Evolutionary conservation across 2,329 filamentous ascomycete species (phyloP).

Genomic region (Colletotrichum tropicale): DNA sequence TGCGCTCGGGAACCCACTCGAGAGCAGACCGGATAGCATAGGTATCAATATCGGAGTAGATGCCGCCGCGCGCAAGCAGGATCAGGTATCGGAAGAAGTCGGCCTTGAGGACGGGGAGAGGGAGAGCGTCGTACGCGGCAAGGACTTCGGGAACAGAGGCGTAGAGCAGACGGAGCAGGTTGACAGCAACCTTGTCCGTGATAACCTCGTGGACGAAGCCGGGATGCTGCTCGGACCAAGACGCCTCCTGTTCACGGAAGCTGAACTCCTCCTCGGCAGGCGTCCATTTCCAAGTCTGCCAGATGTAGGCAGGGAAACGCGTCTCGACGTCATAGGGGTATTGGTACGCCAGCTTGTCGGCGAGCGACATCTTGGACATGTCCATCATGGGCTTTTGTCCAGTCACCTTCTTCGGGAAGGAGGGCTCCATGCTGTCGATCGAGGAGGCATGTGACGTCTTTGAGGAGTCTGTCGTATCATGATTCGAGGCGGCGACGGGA

Average conservation of each 20-base stretch:
- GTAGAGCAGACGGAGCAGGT: slow-evolving; percentile 86
- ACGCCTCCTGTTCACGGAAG: slow-evolving; percentile 84
- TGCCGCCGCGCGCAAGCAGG: slow-evolving; percentile 63
- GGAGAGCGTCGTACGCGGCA: slow-evolving; percentile 76
- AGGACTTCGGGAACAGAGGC: slow-evolving; percentile 80
- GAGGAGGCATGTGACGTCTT: neutral
- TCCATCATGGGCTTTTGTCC: slow-evolving; percentile 71
- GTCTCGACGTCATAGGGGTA: slow-evolving; percentile 89
- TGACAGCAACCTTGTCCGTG: slow-evolving; percentile 83
- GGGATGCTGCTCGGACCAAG: slow-evolving; percentile 87
- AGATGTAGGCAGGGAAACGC: slow-evolving; percentile 97
- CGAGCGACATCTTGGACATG: slow-evolving; percentile 72
- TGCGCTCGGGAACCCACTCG: slow-evolving; percentile 83
- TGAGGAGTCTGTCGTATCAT: slow-evolving; percentile 7
- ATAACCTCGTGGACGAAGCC: slow-evolving; percentile 96
- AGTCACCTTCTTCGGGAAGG: slow-evolving; percentile 33
- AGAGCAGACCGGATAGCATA: slow-evolving; percentile 80
- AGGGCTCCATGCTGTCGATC: neutral
- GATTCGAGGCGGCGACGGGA: slow-evolving; percentile 23
- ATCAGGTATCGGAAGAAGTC: slow-evolving; percentile 82
- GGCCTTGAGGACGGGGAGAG: slow-evolving; percentile 76
- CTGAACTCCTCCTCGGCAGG: slow-evolving; percentile 79
- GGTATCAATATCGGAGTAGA: slow-evolving; percentile 94
- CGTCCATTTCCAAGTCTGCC: slow-evolving; percentile 97
- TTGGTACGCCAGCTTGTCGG: slow-evolving; percentile 86